Conservation (phyloP, 345 rosid genomes). For the Camelina hispida region DNA sequence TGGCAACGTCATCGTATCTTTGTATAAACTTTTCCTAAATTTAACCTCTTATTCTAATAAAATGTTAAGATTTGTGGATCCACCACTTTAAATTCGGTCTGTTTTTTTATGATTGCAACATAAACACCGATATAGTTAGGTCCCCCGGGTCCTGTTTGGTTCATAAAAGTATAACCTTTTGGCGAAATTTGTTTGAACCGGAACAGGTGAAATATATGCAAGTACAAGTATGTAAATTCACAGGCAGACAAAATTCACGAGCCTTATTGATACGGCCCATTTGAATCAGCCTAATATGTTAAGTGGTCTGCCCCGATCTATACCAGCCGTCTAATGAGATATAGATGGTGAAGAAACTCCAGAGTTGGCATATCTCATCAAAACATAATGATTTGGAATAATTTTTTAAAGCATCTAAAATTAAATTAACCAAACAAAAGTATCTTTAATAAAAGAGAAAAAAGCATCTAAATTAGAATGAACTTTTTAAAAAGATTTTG, state of each 20-base stretch:
- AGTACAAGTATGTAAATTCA: not conserved
- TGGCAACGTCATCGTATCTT: constrained; percentile 32
- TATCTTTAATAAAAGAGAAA: too few relatives aligned
- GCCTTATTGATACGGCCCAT: constrained; percentile 1
- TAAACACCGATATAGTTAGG: constrained; percentile 27
- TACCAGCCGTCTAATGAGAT: not conserved
- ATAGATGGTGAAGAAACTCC: too few relatives aligned
- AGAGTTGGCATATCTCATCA: too few relatives aligned
- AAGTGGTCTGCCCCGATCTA: not conserved
- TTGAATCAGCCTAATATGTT: not conserved
- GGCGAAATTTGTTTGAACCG: constrained; percentile 4
- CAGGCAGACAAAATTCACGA: not conserved
- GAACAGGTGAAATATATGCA: not conserved
- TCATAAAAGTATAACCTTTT: constrained; percentile 6
- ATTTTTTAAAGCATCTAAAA: too few relatives aligned
- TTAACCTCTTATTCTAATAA: not conserved
- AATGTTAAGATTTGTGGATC: constrained; percentile 13
- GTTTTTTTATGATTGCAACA: constrained; percentile 14
- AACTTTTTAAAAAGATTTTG: too few relatives aligned
- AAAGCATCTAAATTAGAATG: too few relatives aligned
- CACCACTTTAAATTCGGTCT: constrained; percentile 21
- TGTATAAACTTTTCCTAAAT: not conserved
- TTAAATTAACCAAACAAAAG: too few relatives aligned
- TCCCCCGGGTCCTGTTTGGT: constrained; percentile 21
- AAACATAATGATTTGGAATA: too few relatives aligned